phyloP scores from a whole-genome alignment of 2,329 filamentous ascomycete genomes.

The Stemphylium vesicarium region DNA sequence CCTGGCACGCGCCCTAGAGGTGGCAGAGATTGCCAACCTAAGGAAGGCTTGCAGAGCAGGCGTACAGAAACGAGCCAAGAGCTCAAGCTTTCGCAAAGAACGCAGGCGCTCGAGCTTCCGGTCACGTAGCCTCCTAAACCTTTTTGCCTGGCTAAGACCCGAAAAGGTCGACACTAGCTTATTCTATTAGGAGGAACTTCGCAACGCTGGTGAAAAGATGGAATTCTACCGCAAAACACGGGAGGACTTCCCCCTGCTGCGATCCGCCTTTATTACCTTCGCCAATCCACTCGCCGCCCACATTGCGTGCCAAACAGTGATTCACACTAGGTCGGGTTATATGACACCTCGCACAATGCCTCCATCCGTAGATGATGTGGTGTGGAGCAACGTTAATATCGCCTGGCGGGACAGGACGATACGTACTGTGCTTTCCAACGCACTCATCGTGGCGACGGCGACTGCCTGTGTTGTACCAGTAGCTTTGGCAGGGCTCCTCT shows the following conservation, averaged over 20 bases:
- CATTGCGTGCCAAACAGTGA: slow-evolving; percentile 13
- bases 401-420: slow-evolving; percentile 12
- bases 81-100: background rate
- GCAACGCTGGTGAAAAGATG: slow-evolving; percentile 7
- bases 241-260: slow-evolving; percentile 1
- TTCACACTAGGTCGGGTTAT: slow-evolving; percentile 12
- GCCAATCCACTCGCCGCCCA: slow-evolving; percentile 6
- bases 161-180: slow-evolving; percentile 9
- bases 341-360: slow-evolving; percentile 12
- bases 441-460: slow-evolving; percentile 1
- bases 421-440: slow-evolving; percentile 9
- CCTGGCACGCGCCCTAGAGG: slow-evolving; percentile 5
- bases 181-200: slow-evolving; percentile 7
- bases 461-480: slow-evolving; percentile 10
- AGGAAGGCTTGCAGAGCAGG: slow-evolving; percentile 1
- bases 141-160: background rate
- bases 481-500: slow-evolving; percentile 14
- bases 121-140: background rate
- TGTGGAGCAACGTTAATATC: slow-evolving; percentile 19
- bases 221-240: background rate
- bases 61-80: background rate
- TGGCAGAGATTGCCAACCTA: slow-evolving; percentile 6
- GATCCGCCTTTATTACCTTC: slow-evolving; percentile 17
- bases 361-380: slow-evolving; percentile 5
- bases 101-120: background rate